Conservation (phyloP, 805 yeast species). For the Metschnikowia kofuensis region DNA sequence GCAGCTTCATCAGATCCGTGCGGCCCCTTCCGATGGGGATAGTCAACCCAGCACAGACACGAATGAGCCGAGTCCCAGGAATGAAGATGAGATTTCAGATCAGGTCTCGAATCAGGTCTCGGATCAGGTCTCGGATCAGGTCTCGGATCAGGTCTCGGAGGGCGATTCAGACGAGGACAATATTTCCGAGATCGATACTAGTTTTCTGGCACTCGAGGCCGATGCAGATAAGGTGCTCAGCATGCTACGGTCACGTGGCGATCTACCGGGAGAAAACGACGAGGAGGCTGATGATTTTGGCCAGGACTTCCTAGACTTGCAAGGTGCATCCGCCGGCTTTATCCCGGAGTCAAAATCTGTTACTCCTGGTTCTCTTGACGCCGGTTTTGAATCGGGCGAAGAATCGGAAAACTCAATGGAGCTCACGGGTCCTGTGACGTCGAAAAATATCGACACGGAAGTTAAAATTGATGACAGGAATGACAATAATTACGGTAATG, state of each 20-base stretch:
- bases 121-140: background rate
- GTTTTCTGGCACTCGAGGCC: slow-evolving; percentile 17
- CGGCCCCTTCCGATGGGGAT: slow-evolving; percentile 5
- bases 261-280: background rate
- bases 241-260: slow-evolving; percentile 9
- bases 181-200: slow-evolving; percentile 10
- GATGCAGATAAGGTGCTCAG: slow-evolving; percentile 18
- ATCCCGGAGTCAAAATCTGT: too few species aligned
- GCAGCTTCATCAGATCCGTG: slow-evolving; percentile 56
- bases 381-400: background rate
- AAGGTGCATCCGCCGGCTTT: background rate
- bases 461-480: background rate
- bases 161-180: background rate
- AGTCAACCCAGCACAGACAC: background rate
- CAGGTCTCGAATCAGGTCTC: too few species aligned
- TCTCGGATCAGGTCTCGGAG: too few species aligned
- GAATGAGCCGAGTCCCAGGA: background rate
- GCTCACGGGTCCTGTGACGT: slow-evolving; percentile 20
- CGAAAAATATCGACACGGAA: background rate
- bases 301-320: background rate
- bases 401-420: slow-evolving; percentile 30
- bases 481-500: background rate
- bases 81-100: background rate
- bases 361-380: too few species aligned
- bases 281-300: background rate